These are phyloP conservation scores for Coemansia sp. DNA, from an alignment of 192 early-diverging fungal species.

Conservation along the genomic window DNA sequence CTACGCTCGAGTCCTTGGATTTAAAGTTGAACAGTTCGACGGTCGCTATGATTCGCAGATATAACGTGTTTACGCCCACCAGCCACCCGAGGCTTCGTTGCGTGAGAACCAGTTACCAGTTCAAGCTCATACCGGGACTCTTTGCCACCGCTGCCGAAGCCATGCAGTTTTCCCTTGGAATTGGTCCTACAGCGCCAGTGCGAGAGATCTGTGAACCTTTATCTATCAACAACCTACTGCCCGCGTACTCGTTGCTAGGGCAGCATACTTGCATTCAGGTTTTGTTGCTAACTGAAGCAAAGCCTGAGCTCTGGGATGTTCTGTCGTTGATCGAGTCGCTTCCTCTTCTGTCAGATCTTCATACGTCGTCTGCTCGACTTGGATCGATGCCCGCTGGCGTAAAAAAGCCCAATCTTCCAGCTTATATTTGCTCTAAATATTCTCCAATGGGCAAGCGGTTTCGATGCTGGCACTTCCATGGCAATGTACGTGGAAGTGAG, in stretches of 20 bases:
- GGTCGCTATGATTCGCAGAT: not conserved
- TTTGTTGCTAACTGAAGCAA: not conserved
- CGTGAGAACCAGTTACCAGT: not conserved
- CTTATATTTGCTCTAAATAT: not conserved
- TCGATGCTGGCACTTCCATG: not conserved
- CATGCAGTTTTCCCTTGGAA: not conserved
- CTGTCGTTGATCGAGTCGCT: not conserved
- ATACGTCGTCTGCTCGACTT: not conserved
- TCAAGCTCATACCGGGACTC: not conserved
- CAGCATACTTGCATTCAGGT: not conserved
- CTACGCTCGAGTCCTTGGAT: slow-evolving; percentile 5
- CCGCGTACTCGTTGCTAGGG: not conserved
- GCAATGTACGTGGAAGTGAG: not conserved
- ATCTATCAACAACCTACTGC: not conserved
- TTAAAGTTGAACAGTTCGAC: not conserved
- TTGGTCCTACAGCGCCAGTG: not conserved
- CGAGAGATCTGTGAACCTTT: not conserved
- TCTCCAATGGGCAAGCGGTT: not conserved
- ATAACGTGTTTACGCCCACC: slow-evolving; percentile 2
- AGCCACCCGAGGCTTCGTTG: not conserved
- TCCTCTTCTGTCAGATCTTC: not conserved
- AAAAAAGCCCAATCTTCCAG: not conserved
- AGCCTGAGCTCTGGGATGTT: not conserved
- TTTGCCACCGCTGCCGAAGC: not conserved
- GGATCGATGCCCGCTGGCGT: not conserved